These are phyloP conservation scores for Erodium maritimum DNA, from an alignment of 345 rosid species.

Conservation along the genomic window DNA sequence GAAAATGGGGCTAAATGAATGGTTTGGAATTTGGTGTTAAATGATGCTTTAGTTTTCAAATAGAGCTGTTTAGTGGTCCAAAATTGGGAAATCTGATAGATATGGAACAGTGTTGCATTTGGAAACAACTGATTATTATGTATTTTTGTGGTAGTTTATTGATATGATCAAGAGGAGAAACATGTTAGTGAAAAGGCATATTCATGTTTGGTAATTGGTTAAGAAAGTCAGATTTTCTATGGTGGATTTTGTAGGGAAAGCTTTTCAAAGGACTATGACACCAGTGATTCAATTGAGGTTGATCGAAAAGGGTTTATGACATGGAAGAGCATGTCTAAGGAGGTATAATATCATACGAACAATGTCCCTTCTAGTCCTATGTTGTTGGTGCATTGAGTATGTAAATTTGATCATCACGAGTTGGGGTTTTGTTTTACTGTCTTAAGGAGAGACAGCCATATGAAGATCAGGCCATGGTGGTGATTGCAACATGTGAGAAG, in stretches of 20 bases:
- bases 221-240: constrained; percentile 2
- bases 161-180: too few relatives aligned
- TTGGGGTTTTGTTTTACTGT: not conserved
- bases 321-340: constrained; percentile 56
- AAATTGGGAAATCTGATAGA: too few relatives aligned
- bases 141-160: too few relatives aligned
- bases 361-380: not conserved
- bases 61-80: too few relatives aligned
- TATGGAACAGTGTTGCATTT: too few relatives aligned
- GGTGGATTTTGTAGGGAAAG: constrained; percentile 32
- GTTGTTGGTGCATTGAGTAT: not conserved
- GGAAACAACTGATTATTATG: too few relatives aligned
- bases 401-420: not conserved
- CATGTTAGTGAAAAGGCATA: too few relatives aligned
- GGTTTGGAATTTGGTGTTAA: too few relatives aligned
- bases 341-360: constrained; percentile 25
- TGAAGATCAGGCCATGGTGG: constrained; percentile 21
- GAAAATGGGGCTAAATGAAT: too few relatives aligned
- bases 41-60: too few relatives aligned
- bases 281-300: constrained; percentile 20
- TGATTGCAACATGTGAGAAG: constrained; percentile 17
- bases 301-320: constrained; percentile 40
- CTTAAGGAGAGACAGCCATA: constrained; percentile 52
- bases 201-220: not conserved
- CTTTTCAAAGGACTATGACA: constrained; percentile 16